phyloP scores from a whole-genome alignment of 2,329 filamentous ascomycete species.

The Emergomyces africanus region DNA sequence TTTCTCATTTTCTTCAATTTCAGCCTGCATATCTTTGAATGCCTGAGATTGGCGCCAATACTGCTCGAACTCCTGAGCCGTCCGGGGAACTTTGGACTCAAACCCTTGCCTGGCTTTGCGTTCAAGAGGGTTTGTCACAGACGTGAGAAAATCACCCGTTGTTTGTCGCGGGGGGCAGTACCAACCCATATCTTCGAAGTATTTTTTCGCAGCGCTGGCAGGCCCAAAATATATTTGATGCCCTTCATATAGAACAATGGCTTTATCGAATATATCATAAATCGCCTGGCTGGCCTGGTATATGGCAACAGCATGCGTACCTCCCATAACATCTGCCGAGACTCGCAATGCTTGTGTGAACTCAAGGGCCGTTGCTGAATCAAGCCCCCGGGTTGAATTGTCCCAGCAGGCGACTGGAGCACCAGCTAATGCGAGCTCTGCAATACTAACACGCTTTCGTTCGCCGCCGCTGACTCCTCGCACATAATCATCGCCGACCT shows the following conservation, averaged over 20 bases:
- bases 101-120: constrained; percentile 44
- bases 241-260: constrained; percentile 61
- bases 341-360: constrained; percentile 43
- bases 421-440: constrained; percentile 26
- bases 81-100: constrained; percentile 50
- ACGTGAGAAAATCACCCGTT: constrained; percentile 57
- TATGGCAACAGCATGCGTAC: constrained; percentile 44
- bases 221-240: constrained; percentile 65
- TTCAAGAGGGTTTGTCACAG: constrained; percentile 52
- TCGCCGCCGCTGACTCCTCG: constrained; percentile 51
- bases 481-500: constrained; percentile 44
- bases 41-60: constrained; percentile 33
- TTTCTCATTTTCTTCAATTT: constrained; percentile 23
- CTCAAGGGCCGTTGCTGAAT: constrained; percentile 45
- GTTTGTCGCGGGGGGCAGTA: constrained; percentile 54
- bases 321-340: constrained; percentile 37
- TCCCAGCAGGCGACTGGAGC: constrained; percentile 31
- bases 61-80: constrained; percentile 52
- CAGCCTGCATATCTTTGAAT: constrained; percentile 19
- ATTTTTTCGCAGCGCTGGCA: constrained; percentile 44
- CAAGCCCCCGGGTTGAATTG: constrained; percentile 40
- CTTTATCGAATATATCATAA: constrained; percentile 59
- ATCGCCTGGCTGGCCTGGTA: constrained; percentile 42
- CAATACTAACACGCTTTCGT: constrained; percentile 44
- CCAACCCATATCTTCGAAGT: constrained; percentile 59